These are phyloP conservation scores for Malus sieversii DNA, from an alignment of 306 rosid genomes.

Conservation along the genomic window DNA sequence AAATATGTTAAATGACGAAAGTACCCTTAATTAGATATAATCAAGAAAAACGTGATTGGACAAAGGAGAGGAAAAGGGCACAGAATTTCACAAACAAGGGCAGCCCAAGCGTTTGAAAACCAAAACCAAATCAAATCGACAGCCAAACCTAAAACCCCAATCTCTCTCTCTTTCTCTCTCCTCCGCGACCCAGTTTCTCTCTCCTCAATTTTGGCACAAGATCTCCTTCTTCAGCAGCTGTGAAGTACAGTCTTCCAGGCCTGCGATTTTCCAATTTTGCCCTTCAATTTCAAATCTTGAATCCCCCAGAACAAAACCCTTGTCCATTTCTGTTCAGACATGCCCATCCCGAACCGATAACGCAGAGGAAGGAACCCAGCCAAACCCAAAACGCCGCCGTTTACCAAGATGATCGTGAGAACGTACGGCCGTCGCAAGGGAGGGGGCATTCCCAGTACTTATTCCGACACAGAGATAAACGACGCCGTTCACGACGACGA, in stretches of 20 bases:
- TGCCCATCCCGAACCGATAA: background rate
- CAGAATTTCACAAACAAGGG: conserved; percentile 8
- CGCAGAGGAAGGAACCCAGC: background rate
- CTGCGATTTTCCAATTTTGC: background rate
- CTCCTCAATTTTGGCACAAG: background rate
- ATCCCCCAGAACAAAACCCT: conserved; percentile 25
- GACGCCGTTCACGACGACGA: conserved; percentile 58
- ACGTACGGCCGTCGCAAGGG: conserved; percentile 89
- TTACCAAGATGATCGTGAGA: conserved; percentile 65
- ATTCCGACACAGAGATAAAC: conserved; percentile 44
- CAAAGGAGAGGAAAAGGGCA: background rate
- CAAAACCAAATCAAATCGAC: background rate
- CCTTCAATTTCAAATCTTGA: background rate
- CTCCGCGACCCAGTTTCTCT: too few species aligned
- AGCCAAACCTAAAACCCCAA: background rate
- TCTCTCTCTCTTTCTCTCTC: background rate
- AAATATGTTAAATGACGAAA: background rate
- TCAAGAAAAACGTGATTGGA: background rate
- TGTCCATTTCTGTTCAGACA: background rate
- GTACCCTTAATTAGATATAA: background rate
- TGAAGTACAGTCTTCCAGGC: background rate
- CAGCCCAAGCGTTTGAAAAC: background rate
- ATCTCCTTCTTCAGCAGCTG: background rate
- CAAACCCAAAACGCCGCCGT: background rate
- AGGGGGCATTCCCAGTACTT: conserved; percentile 47